Evolutionary conservation across 169 alveolate species (phyloP).

Genomic region (Toxoplasma gondii): DNA sequence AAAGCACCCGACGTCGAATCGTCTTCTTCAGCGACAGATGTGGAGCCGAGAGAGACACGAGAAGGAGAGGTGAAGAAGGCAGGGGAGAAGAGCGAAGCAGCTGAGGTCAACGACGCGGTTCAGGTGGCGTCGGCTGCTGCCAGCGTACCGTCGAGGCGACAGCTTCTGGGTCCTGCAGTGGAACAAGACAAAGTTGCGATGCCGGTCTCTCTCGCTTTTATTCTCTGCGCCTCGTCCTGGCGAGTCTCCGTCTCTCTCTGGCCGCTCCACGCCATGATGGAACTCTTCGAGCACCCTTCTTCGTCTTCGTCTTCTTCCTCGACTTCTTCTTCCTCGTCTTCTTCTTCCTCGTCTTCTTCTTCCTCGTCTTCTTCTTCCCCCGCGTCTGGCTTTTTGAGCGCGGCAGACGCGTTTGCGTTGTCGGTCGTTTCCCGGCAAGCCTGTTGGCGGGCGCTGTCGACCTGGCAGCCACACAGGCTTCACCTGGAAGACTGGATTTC

Average conservation of each 20-base stretch:
- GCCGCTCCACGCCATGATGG: conserved; percentile 62
- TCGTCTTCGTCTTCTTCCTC: neutral
- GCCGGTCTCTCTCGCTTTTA: conserved; percentile 15
- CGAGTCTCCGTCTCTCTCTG: conserved; percentile 46
- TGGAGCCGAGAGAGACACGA: neutral
- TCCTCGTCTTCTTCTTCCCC: neutral
- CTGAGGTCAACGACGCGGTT: neutral
- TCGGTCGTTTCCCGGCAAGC: conserved; percentile 47
- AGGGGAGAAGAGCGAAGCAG: neutral
- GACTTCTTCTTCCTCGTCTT: neutral
- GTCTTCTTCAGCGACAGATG: neutral
- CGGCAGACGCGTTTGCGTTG: conserved; percentile 59
- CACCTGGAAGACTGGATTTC: conserved; percentile 59
- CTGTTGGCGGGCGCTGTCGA: conserved; percentile 49
- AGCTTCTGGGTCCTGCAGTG: neutral
- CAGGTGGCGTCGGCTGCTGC: neutral
- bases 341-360: neutral
- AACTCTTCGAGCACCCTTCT: neutral
- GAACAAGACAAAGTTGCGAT: neutral
- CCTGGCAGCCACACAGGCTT: conserved; percentile 27
- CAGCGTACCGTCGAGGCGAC: neutral
- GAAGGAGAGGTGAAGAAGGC: neutral
- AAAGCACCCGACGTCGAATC: too few species aligned
- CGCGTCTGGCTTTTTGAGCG: neutral
- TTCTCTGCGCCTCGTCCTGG: neutral